Evolutionary conservation across 2,329 filamentous ascomycete species (phyloP).

Genomic region (Ophiostoma sp.): DNA sequence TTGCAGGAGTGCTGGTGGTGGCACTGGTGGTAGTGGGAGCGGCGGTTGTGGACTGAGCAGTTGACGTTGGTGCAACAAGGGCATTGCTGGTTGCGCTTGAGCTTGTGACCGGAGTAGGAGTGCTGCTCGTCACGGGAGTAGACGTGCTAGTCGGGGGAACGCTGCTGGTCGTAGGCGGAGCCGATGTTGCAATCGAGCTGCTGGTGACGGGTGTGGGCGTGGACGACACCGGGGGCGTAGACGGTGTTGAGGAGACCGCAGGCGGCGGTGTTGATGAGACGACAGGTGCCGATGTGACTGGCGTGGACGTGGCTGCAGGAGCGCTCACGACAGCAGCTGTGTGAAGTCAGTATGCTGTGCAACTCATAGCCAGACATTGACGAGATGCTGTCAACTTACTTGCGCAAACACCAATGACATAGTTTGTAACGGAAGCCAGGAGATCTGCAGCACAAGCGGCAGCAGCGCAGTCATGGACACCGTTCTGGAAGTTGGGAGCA

Average conservation of each 20-base stretch:
- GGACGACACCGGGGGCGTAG: constrained; percentile 10
- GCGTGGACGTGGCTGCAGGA: constrained; percentile 11
- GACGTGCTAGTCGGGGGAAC: neutral
- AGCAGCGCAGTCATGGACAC: constrained; percentile 30
- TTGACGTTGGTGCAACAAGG: neutral
- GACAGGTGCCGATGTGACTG: neutral
- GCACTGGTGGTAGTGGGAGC: neutral
- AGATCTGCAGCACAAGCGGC: constrained; percentile 29
- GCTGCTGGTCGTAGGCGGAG: neutral
- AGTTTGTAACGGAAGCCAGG: constrained; percentile 27
- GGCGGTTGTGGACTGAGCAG: neutral
- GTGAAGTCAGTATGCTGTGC: neutral
- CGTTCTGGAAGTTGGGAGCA: constrained; percentile 27
- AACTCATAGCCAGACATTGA: too few relatives aligned
- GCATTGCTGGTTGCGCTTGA: neutral
- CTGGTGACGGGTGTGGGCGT: constrained; percentile 4
- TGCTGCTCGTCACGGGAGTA: neutral
- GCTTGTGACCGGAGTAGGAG: neutral
- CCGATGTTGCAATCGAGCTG: neutral
- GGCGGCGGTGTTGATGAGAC: neutral
- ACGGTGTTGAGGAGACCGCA: neutral
- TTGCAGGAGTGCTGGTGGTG: neutral
- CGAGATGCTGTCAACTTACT: constrained; percentile 25
- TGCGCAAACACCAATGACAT: constrained; percentile 29
- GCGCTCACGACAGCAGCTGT: constrained; percentile 15